Evolutionary conservation across 2,329 filamentous ascomycete genomes (phyloP).

Genomic region (Apiospora kogelbergensis): DNA sequence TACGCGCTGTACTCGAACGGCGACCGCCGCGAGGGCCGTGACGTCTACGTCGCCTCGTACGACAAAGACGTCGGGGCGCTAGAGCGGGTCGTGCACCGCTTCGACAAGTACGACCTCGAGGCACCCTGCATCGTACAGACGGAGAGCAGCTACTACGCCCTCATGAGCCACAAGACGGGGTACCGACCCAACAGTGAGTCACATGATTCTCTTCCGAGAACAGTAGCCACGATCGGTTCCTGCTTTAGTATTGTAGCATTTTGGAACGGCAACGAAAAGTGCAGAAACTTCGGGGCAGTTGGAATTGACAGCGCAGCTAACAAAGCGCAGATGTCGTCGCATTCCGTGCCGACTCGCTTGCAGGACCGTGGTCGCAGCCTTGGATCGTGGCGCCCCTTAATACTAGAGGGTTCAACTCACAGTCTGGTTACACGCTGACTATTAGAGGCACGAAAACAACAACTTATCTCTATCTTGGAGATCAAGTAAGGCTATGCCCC

Average conservation of each 20-base stretch:
- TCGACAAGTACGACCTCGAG: conserved; percentile 60
- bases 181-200: conserved; percentile 55
- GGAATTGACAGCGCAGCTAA: not conserved
- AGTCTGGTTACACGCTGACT: conserved; percentile 49
- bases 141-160: conserved; percentile 56
- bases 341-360: conserved; percentile 50
- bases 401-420: conserved; percentile 52
- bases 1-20: conserved; percentile 63
- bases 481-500: conserved; percentile 31
- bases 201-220: not conserved
- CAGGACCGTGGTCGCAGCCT: conserved; percentile 54
- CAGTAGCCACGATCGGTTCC: not conserved
- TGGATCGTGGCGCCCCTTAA: conserved; percentile 51
- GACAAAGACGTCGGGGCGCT: conserved; percentile 52
- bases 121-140: conserved; percentile 62
- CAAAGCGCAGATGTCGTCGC: conserved; percentile 46
- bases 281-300: not conserved
- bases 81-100: conserved; percentile 52
- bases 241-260: not conserved
- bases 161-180: conserved; percentile 65
- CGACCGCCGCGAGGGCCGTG: conserved; percentile 52
- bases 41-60: conserved; percentile 56
- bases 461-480: conserved; percentile 51
- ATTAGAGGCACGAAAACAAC: conserved; percentile 49
- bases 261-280: not conserved